Base-by-base conservation (phyloP, 495 filamentous ascomycete genomes). In the Clohesyomyces aquaticus region DNA sequence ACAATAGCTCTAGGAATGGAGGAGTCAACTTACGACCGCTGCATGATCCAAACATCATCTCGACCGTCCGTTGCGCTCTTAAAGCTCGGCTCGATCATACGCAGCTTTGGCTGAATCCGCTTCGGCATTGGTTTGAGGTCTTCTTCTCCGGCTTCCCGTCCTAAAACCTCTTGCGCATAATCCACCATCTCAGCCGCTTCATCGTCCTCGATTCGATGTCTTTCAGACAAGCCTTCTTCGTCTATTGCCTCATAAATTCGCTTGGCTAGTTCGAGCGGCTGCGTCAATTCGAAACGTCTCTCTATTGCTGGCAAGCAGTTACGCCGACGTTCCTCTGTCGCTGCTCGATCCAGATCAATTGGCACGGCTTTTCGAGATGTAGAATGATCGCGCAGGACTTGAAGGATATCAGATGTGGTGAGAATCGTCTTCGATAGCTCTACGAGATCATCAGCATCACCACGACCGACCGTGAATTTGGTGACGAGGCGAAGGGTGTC, bases 391-490 rank as follows among this genome's bases (percentile, higher is more conserved):
- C 64, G 35, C 4, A 90, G 67, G 1, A 83, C 67, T 35, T 77
- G 71, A 27, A 81, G 81, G 43, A 97, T 86, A 4, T 88, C 81
- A 28, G 85, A 81, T 1, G 91, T 93, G 4, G 90, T 88, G 56
- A 86, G 79, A 59, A 98, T 89, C 0, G 94, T 95, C 55, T 82
- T 85, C 3, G 90, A 89, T 12, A 99, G 80, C 21, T 83, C 86
- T 18, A 98, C 79, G 23, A 99, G 79, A 71, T 98, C 94, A 73
- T 97, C 93, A n/a, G 93, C 80, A 66, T 96, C 91, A n/a, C 93
- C 94, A 51, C 90, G 83, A 16, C 92, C 92, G 9, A 97, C 79
- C 1, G 93, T 87, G 67, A 99, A 96, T 63, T 91, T 96, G 71
- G 97, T 93, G 1, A 96, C 85, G 35, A 98, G 81, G 4, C 95